Base-by-base conservation (phyloP, 176 grass and related monocot genomes). In the Puya raimondii region DNA sequence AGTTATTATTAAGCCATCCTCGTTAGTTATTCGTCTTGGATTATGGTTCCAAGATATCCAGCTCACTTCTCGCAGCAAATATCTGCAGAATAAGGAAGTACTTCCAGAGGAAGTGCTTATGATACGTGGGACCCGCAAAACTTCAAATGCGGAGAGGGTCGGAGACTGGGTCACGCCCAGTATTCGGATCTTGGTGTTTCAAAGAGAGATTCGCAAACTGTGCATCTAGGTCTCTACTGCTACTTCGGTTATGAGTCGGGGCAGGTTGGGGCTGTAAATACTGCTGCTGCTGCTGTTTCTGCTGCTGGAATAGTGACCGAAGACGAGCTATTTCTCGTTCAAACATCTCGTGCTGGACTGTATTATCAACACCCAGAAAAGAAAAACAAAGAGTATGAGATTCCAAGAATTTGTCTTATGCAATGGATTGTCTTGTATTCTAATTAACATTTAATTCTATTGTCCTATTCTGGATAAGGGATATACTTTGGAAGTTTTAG, bases 261-360 rank as follows among this genome's bases (percentile, higher is more conserved):
- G 33, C 53, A 23, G 82, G 80, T 42, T 82, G 85, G 3, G 68
- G 65, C 12, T 77, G 89, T 13, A 57, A 26, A 26, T 26, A 2
- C 25, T 26, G 70, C 11, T 88, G 25, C 25, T 26, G 70, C 11
- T 88, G 91, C 26, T 88, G 91, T 2, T 94, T 81, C 23, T 89
- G 92, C 27, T 90, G 93, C 73, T 87, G 93, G 85, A 91, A 91
- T 23, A 93, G 23, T 1, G 48, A 81, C 72, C 84, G 82, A 65
- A 99, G 82, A 66, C 82, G 86, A 64, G 79, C 72, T 21, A 93
- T 83, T 80, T 93, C 94, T 82, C 80, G 78, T 77, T 99, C 94
- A 82, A 99, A 90, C 87, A 99, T 99, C 78, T 93, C 94, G 67
- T 99, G 89, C 78, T 99, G 94, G 80, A 88, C 94, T 99, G 80